phyloP scores from a whole-genome alignment of 768 basidiomycete genomes.

The Kwoniella shandongensis region DNA sequence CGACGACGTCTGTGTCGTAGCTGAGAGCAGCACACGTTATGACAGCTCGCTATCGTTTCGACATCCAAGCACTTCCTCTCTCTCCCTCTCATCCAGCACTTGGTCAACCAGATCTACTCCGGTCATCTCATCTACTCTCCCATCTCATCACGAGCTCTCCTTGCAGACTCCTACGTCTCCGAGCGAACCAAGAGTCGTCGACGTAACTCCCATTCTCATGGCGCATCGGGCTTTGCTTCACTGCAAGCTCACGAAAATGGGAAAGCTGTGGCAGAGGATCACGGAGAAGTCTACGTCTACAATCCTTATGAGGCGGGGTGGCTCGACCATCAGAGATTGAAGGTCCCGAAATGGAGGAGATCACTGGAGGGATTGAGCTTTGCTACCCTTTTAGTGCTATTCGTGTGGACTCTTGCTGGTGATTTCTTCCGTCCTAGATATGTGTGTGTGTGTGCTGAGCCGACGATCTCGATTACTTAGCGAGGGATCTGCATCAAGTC shows the following conservation, averaged over 20 bases:
- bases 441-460: no score
- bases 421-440: conserved; percentile 53
- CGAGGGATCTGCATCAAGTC: conserved; percentile 60
- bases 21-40: no score
- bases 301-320: conserved; percentile 52
- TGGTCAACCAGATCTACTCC: conserved; percentile 81
- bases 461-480: conserved; percentile 55
- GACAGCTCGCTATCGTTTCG: conserved; percentile 88
- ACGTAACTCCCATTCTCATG: conserved; percentile 60
- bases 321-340: conserved; percentile 80
- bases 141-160: conserved; percentile 66
- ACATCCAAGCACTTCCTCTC: conserved; percentile 79
- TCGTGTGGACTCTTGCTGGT: conserved; percentile 75
- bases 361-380: conserved; percentile 71
- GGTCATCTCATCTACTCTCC: conserved; percentile 57
- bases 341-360: conserved; percentile 68
- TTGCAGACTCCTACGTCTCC: conserved; percentile 80
- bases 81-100: conserved; percentile 77
- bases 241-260: conserved; percentile 1
- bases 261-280: conserved; percentile 16
- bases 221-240: conserved; percentile 4
- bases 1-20: not conserved
- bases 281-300: conserved; percentile 49
- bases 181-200: conserved; percentile 61
- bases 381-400: conserved; percentile 65